Percentiles rank a stretch among this genome's conserved stretches.
These are phyloP conservation scores for Trapa incisa DNA, from an alignment of 345 rosid species.

Conservation along the genomic window DNA sequence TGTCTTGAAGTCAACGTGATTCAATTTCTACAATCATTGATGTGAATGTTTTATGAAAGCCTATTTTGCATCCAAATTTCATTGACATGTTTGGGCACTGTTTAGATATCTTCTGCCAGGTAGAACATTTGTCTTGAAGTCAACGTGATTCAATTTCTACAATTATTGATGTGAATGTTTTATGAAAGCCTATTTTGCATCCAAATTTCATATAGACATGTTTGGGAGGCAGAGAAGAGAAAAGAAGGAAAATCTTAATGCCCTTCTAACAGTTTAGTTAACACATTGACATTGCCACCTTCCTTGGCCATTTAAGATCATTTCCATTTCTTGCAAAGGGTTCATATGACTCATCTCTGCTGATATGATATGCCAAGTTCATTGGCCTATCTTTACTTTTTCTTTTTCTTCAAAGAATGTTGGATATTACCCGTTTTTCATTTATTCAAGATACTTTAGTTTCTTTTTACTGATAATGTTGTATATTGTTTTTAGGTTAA, in stretches of 20 bases:
- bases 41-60: background rate
- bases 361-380: background rate
- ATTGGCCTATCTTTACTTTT: background rate
- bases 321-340: background rate
- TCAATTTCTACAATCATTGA: background rate
- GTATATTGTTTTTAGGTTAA: conserved; percentile 48
- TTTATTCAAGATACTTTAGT: background rate
- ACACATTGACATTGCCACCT: background rate
- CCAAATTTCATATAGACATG: background rate
- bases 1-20: background rate
- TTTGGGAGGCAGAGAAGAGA: background rate
- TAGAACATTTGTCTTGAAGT: conserved; percentile 4
- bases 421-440: background rate
- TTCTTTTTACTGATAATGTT: background rate
- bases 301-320: background rate
- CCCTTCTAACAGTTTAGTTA: background rate
- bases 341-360: background rate
- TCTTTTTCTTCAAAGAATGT: background rate
- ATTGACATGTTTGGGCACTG: background rate
- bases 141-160: background rate
- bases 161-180: background rate
- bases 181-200: background rate
- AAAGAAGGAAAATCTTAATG: background rate
- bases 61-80: background rate
- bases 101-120: conserved; percentile 55